Evolutionary conservation across 768 basidiomycete species (phyloP), one percentile per base, ranked within the genome.

Genomic region (Amanita thiersii): DNA sequence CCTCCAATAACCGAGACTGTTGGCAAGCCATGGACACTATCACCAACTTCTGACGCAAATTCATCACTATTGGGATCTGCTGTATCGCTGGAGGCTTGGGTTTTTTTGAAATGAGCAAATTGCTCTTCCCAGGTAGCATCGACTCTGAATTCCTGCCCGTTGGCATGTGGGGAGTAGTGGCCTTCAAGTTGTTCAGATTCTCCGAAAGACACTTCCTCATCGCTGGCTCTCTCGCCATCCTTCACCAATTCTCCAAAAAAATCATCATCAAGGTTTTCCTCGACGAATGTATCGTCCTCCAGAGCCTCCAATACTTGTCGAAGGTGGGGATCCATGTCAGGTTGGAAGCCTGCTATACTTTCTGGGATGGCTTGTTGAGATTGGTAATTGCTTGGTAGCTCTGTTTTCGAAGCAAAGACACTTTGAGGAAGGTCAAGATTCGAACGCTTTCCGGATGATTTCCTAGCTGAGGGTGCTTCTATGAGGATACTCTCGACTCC

Each of bases 251-350:
- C 74, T 8, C 64, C 65, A 46, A 91, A 91, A 58, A 89, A 89
- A 56, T 81, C 73, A 39, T 90, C 88, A 24, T 74, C 78, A 3
- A 82, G 57, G 7, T 63, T 72, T 44, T 81, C 84, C 30, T 90
- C 84, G 11, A 96, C 84, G 53, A 94, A 99, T 2, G 85, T 92
- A 46, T 94, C 91, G 52, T 99, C 93, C 46, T 98, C 96, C 17
- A 99, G 66, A 1, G 96, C 96, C 55, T 96, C 92, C 11, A 99
- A 65, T 0, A 79, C 78, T 60, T 99, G 96, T 18, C 96, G 73
- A 19, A 98, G 70, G 63, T 92, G 89, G 4, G 91, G 90, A 57
- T 99, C 88, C 87, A 99, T 88, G 54, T 94, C 89, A 1, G 92
- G 96, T 55, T 87, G 86, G 46, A 99, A 81, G 2, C 96, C 93